Conservation (phyloP, 176 grass and related monocot genomes). For the Lolium perenne region DNA sequence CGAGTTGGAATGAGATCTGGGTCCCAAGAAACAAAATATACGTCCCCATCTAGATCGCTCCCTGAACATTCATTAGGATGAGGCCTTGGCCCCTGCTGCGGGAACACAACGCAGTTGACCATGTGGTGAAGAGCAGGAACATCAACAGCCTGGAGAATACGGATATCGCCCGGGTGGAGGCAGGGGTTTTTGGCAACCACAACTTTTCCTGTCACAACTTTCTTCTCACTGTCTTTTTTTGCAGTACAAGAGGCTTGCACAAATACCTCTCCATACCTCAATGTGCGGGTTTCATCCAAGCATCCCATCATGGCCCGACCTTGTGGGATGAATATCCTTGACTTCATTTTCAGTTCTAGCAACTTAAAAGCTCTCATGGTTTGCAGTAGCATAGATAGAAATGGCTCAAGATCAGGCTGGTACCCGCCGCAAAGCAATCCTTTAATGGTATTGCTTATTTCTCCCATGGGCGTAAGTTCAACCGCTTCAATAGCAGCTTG, state of each 20-base stretch:
- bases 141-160: slow-evolving; percentile 74
- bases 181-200: slow-evolving; percentile 91
- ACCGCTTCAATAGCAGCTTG: slow-evolving; percentile 61
- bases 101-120: slow-evolving; percentile 93
- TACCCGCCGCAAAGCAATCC: slow-evolving; percentile 72
- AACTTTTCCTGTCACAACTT: slow-evolving; percentile 51
- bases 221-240: slow-evolving; percentile 13
- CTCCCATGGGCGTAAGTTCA: slow-evolving; percentile 73
- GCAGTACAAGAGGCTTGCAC: slow-evolving; percentile 55
- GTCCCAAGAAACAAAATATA: slow-evolving; percentile 96
- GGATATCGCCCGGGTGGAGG: slow-evolving; percentile 82
- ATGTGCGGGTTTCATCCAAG: slow-evolving; percentile 75
- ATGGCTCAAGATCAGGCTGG: slow-evolving; percentile 74
- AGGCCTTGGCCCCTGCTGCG: slow-evolving; percentile 81
- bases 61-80: slow-evolving; percentile 95
- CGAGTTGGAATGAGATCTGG: slow-evolving; percentile 59
- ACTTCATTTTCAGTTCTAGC: slow-evolving; percentile 72
- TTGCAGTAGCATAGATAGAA: slow-evolving; percentile 77
- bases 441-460: slow-evolving; percentile 72
- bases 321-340: slow-evolving; percentile 74
- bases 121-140: slow-evolving; percentile 70
- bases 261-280: slow-evolving; percentile 83
- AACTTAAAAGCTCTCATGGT: slow-evolving; percentile 73
- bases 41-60: slow-evolving; percentile 92
- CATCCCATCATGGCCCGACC: slow-evolving; percentile 89